Conservation (phyloP, 805 yeast genomes). For the Metschnikowia koreensis region DNA sequence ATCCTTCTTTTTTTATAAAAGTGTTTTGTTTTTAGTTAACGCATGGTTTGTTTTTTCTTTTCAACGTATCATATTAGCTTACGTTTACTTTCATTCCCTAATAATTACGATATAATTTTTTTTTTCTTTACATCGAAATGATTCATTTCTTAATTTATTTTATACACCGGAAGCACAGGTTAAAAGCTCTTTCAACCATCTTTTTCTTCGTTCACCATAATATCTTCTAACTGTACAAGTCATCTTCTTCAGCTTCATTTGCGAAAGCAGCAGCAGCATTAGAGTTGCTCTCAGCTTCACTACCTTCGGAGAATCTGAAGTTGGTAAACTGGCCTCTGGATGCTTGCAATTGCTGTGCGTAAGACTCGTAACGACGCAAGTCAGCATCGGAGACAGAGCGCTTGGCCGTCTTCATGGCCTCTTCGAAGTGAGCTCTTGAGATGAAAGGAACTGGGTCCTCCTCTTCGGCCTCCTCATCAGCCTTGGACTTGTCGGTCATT, state of each 20-base stretch:
- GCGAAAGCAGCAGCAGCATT: constrained; percentile 43
- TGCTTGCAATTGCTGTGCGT: constrained; percentile 93
- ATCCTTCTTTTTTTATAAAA: neutral
- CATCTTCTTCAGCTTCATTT: constrained; percentile 41
- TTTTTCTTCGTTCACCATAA: neutral
- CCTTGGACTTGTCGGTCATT: constrained; percentile 35
- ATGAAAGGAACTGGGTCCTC: constrained; percentile 96
- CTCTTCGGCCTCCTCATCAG: constrained; percentile 50
- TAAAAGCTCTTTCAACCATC: neutral
- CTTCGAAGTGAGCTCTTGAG: constrained; percentile 91
- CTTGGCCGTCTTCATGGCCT: constrained; percentile 99
- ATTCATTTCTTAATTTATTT: neutral
- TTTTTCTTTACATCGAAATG: too few species aligned
- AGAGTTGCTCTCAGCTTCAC: constrained; percentile 22
- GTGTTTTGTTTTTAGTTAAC: too few species aligned
- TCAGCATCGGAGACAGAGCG: constrained; percentile 97
- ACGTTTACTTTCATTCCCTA: too few species aligned
- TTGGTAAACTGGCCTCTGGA: constrained; percentile 93
- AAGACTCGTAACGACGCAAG: constrained; percentile 97
- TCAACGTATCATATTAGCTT: too few species aligned
- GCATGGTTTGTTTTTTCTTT: too few species aligned
- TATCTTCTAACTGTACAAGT: constrained; percentile 25
- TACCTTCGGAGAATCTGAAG: constrained; percentile 66
- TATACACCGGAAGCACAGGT: neutral
- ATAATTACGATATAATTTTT: too few species aligned